Percentiles rank a stretch among this genome's conserved stretches.
Conservation (phyloP, 2,329 filamentous ascomycete genomes). For the Lecanicillium sp. region DNA sequence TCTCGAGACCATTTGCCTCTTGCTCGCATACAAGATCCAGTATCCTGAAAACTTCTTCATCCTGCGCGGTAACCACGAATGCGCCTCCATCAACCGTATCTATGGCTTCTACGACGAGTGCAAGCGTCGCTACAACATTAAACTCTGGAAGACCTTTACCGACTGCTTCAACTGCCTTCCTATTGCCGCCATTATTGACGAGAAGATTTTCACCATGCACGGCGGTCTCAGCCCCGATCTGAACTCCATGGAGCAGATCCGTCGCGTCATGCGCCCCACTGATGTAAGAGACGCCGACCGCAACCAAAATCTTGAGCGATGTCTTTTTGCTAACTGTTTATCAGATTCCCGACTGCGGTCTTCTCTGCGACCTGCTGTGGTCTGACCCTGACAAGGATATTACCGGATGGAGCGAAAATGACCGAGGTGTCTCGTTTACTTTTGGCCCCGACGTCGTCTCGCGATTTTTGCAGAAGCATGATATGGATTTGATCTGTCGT, state of each 20-base stretch:
- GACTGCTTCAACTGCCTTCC: slow-evolving; percentile 99
- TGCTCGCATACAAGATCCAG: slow-evolving; percentile 99
- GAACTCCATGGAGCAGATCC: slow-evolving; percentile 99
- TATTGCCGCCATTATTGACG: slow-evolving; percentile 96
- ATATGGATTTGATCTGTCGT: slow-evolving; percentile 99
- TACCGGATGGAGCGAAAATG: slow-evolving; percentile 98
- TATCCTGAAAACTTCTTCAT: slow-evolving; percentile 99
- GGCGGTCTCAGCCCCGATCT: slow-evolving; percentile 93
- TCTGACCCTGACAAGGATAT: slow-evolving; percentile 99
- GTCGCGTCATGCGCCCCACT: slow-evolving; percentile 95
- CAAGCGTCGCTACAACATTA: slow-evolving; percentile 98
- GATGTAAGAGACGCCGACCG: slow-evolving; percentile 59
- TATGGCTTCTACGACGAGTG: slow-evolving; percentile 99
- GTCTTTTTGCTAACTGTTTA: slow-evolving; percentile 10
- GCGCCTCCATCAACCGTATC: slow-evolving; percentile 96
- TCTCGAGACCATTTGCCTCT: slow-evolving; percentile 93
- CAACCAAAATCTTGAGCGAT: slow-evolving; percentile 9
- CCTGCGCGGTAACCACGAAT: slow-evolving; percentile 96
- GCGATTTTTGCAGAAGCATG: slow-evolving; percentile 95
- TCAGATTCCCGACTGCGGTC: slow-evolving; percentile 94
- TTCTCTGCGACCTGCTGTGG: slow-evolving; percentile 96
- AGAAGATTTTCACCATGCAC: slow-evolving; percentile 99
- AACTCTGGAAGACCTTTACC: slow-evolving; percentile 99
- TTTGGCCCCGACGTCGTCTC: slow-evolving; percentile 97
- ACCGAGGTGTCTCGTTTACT: slow-evolving; percentile 96